Evolutionary conservation across 176 grass and related monocot genomes (phyloP).

Genomic region (Dactylis glomerata): DNA sequence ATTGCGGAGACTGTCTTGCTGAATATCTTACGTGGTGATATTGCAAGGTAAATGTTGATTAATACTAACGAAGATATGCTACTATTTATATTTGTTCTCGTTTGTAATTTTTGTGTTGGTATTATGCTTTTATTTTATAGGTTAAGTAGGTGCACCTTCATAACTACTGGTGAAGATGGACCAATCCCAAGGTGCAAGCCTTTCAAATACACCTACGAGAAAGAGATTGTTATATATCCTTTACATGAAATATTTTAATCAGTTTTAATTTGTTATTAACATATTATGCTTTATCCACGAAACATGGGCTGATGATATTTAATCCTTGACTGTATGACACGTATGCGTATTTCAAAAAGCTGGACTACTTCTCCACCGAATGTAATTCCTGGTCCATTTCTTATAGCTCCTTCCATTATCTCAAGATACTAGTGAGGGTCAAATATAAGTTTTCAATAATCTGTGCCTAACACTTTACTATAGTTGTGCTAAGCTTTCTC

Average conservation of each 20-base stretch:
- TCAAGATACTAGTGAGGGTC: background rate
- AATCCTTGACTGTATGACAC: slow-evolving; percentile 63
- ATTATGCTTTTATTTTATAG: slow-evolving; percentile 45
- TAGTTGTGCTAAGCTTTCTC: background rate
- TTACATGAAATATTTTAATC: slow-evolving; percentile 28
- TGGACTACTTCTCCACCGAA: slow-evolving; percentile 98
- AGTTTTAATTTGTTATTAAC: background rate
- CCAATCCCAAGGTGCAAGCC: slow-evolving; percentile 99
- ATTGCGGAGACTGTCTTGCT: slow-evolving; percentile 95
- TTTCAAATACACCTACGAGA: slow-evolving; percentile 98
- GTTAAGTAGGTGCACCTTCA: slow-evolving; percentile 93
- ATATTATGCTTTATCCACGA: background rate
- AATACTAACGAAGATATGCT: background rate
- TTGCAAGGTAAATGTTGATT: slow-evolving; percentile 65
- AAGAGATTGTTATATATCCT: slow-evolving; percentile 99
- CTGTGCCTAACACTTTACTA: background rate
- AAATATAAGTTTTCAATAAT: background rate
- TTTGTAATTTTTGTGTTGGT: slow-evolving; percentile 20
- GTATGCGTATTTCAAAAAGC: slow-evolving; percentile 98
- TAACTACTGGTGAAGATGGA: slow-evolving; percentile 98
- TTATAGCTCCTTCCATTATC: background rate
- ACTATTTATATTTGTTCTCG: background rate
- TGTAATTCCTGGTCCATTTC: slow-evolving; percentile 51
- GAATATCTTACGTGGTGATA: slow-evolving; percentile 98
- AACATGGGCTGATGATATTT: slow-evolving; percentile 11